Conservation (phyloP, 768 basidiomycete genomes). For the Leccinum pellstonianum region DNA sequence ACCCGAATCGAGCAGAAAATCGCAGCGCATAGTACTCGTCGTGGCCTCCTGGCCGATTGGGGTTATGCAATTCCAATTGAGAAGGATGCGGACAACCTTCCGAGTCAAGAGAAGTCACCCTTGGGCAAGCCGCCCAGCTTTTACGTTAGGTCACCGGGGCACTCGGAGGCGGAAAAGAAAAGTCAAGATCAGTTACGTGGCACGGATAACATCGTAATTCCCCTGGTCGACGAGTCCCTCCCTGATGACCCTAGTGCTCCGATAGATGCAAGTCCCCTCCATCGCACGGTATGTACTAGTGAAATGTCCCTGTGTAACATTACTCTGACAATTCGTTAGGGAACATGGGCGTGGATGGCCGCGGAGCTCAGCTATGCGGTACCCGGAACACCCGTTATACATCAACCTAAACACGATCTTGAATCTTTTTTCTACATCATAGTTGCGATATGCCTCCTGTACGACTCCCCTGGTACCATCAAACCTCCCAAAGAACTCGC, state of each 20-base stretch:
- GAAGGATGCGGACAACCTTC: background rate
- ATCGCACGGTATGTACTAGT: background rate
- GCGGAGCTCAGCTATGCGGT: background rate
- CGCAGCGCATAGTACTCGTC: background rate
- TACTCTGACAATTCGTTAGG: background rate
- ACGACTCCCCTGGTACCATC: background rate
- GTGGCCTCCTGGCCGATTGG: background rate
- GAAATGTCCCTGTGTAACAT: background rate
- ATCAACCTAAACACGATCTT: background rate
- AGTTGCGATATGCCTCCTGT: background rate
- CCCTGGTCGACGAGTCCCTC: background rate
- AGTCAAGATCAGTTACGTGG: background rate
- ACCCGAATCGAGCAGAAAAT: background rate
- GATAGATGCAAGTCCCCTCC: background rate
- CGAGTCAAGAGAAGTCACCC: background rate
- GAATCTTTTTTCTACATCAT: background rate
- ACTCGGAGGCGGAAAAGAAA: background rate
- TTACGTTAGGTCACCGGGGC: background rate
- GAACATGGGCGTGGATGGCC: background rate
- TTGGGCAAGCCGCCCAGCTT: background rate
- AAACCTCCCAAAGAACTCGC: background rate
- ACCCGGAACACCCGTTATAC: background rate
- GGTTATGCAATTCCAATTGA: background rate
- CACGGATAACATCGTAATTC: background rate
- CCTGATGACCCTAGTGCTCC: background rate